Evolutionary conservation across 2,329 filamentous ascomycete genomes (phyloP).

Genomic region (Aspergillus sp.): DNA sequence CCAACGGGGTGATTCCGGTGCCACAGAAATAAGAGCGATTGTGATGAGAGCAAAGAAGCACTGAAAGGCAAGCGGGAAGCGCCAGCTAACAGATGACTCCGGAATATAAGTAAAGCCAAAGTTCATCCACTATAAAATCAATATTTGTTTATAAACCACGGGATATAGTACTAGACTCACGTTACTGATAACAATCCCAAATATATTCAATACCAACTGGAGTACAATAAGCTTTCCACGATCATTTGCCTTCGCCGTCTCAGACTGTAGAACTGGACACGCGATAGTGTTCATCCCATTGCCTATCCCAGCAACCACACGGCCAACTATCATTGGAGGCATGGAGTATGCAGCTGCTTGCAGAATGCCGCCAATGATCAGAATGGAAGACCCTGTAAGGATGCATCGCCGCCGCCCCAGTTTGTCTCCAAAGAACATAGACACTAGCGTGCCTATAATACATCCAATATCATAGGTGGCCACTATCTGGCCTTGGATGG

Average conservation of each 20-base stretch:
- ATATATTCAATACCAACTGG: not conserved
- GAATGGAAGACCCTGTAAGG: not conserved
- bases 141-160: too few relatives aligned
- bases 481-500: not conserved
- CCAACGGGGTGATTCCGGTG: not conserved
- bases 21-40: not conserved
- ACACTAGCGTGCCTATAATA: not conserved
- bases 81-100: not conserved
- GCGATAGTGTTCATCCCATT: not conserved
- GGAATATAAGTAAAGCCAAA: too few relatives aligned
- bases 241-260: not conserved
- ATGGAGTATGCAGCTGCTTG: not conserved
- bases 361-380: not conserved
- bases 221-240: not conserved
- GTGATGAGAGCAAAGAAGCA: not conserved
- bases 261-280: not conserved
- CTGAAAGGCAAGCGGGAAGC: not conserved
- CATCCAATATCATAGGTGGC: not conserved
- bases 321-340: not conserved
- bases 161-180: not conserved
- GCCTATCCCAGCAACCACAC: not conserved
- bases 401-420: not conserved
- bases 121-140: too few relatives aligned
- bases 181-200: not conserved
- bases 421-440: not conserved